Base-by-base conservation (phyloP, 2,329 filamentous ascomycete genomes). In the Coniochaeta hoffmannii region DNA sequence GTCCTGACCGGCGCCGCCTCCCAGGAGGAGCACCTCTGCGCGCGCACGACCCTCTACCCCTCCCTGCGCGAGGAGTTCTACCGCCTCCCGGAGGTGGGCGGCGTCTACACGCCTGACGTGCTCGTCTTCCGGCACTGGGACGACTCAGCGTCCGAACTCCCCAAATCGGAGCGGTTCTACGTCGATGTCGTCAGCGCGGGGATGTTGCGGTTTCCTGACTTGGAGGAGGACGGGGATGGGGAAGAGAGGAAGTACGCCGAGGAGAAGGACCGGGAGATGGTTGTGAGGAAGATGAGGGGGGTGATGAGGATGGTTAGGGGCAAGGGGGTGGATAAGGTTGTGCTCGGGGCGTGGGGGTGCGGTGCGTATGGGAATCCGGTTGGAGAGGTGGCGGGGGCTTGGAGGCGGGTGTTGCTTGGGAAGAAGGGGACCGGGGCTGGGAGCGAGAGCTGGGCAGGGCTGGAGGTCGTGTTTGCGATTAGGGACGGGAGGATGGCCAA, bases 291-390 rank as follows among this genome's bases (percentile, higher is more conserved):
- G 67, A 86, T 87, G 76, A 72, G 73, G 26, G 74, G 73, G 6
- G 81, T 85, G 1, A 63, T 87, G 65, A 72, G 81, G 1, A 76
- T 86, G 4, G 71, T 74, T 2, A 65, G 71, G 9, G 63, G 68
- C 1, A 76, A 74, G 56, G 76, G 77, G 0, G 71, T 72, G 4
- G 71, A 68, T 35, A 76, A 70, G 55, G 61, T 86, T 0, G 78
- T 87, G 0, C 69, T 87, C 0, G 84, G 84, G 0, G 82, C 83
- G 0, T 86, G 83, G 82, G 84, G 84, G 0, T 86, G 82, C 57
- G 83, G 83, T 2, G 81, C 81, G 0, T 83, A 85, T 56, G 82
- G 81, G 0, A 86, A 87, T 58, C 84, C 83, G 0, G 76, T 83
- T 0, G 68, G 68, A 1, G 81, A 86, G 65, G 69, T 87, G 30